Evolutionary conservation across 176 grass and related monocot genomes (phyloP).

Genomic region (Poa annua): DNA sequence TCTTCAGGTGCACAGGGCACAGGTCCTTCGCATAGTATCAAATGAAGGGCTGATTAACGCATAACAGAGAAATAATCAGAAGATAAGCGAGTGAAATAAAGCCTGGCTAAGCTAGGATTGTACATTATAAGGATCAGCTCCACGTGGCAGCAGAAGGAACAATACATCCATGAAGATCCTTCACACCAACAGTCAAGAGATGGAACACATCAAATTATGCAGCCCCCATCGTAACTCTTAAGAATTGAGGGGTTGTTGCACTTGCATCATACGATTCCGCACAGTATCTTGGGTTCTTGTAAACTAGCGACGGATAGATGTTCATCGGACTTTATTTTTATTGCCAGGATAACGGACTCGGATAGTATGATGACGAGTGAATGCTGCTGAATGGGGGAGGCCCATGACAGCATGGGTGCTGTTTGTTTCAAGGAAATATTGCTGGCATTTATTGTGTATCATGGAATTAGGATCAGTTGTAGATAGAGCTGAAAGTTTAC

Average conservation of each 20-base stretch:
- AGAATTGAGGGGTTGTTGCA: constrained; percentile 10
- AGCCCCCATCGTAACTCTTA: constrained; percentile 24
- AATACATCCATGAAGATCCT: constrained; percentile 10
- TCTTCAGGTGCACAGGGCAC: constrained; percentile 1
- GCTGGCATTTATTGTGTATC: constrained; percentile 28
- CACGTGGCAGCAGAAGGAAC: neutral
- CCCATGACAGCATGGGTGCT: constrained; percentile 34
- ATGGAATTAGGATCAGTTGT: constrained; percentile 39
- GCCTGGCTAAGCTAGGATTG: neutral
- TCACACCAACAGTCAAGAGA: neutral
- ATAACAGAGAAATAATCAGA: constrained; percentile 1
- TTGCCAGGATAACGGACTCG: no score
- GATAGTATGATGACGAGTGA: constrained; percentile 4
- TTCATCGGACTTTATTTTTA: neutral
- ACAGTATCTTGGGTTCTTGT: constrained; percentile 10
- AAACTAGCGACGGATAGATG: neutral
- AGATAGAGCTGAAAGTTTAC: constrained; percentile 32
- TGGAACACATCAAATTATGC: constrained; percentile 30
- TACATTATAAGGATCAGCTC: constrained; percentile 17
- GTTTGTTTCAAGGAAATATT: neutral
- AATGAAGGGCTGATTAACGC: neutral
- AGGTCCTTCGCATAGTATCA: constrained; percentile 23
- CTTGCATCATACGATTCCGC: constrained; percentile 21
- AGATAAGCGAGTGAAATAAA: neutral
- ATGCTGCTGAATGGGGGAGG: constrained; percentile 10